Evolutionary conservation across 805 yeast species (phyloP).

Genomic region (Helenozyma baotianmanensis): DNA sequence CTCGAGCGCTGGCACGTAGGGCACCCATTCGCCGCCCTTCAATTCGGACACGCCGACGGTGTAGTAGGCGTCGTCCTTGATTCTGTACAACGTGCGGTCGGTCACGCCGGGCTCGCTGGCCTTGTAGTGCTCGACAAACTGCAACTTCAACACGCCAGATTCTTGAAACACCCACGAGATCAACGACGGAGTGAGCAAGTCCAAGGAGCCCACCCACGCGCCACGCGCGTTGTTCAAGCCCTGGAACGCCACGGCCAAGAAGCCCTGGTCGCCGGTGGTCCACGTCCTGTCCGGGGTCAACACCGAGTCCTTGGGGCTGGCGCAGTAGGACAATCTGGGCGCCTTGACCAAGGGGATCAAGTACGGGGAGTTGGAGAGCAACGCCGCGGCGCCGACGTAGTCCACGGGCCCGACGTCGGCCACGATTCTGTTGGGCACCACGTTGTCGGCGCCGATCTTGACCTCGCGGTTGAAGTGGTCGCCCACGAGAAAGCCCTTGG

Average conservation of each 20-base stretch:
- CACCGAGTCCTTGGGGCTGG: slow-evolving; percentile 39
- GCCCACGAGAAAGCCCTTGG: slow-evolving; percentile 57
- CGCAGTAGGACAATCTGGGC: slow-evolving; percentile 58
- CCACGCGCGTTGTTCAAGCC: slow-evolving; percentile 73
- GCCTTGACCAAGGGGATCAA: slow-evolving; percentile 69
- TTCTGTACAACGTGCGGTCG: slow-evolving; percentile 50
- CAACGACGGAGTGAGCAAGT: slow-evolving; percentile 39
- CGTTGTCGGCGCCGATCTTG: slow-evolving; percentile 26
- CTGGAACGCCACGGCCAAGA: slow-evolving; percentile 72
- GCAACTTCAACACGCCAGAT: slow-evolving; percentile 56
- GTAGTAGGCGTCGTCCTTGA: slow-evolving; percentile 66
- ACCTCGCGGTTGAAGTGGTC: slow-evolving; percentile 58
- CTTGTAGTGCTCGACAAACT: slow-evolving; percentile 51
- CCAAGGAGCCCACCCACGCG: slow-evolving; percentile 72
- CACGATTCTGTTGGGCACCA: slow-evolving; percentile 20
- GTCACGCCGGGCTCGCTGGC: slow-evolving; percentile 38
- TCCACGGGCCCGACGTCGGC: slow-evolving; percentile 10
- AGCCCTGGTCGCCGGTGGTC: slow-evolving; percentile 80
- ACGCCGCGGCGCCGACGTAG: slow-evolving; percentile 58
- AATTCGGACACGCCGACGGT: slow-evolving; percentile 46
- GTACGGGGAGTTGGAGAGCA: slow-evolving; percentile 63
- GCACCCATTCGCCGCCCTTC: slow-evolving; percentile 58
- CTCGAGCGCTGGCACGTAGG: slow-evolving; percentile 39
- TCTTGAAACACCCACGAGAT: slow-evolving; percentile 70
- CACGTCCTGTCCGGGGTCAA: slow-evolving; percentile 51